phyloP scores from a whole-genome alignment of 176 grass and related monocot species.

The Hordeum vulgare region MorexV3_pseudomolecules_assembly NC_058521.1:241007624-241008123 shows the following conservation, averaged over 20 bases:
- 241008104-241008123: too few relatives aligned
- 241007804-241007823: neutral
- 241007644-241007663: neutral
- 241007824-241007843: neutral
- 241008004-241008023: too few relatives aligned
- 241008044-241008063: neutral
- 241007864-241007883: neutral
- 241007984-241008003: neutral
- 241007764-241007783: neutral
- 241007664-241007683: slow-evolving; percentile 17
- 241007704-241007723: neutral
- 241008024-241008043: too few relatives aligned
- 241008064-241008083: neutral
- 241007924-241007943: too few relatives aligned
- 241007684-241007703: slow-evolving; percentile 36
- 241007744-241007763: slow-evolving; percentile 6
- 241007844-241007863: neutral
- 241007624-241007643: neutral
- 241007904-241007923: too few relatives aligned
- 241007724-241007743: slow-evolving; percentile 4
- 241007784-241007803: slow-evolving; percentile 3
- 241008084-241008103: too few relatives aligned
- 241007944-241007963: neutral
- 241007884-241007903: too few relatives aligned
- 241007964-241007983: neutral